These are phyloP conservation scores for Ceratocystis alfenasii DNA, from an alignment of 2,329 filamentous ascomycete species.

Conservation along the genomic window DNA sequence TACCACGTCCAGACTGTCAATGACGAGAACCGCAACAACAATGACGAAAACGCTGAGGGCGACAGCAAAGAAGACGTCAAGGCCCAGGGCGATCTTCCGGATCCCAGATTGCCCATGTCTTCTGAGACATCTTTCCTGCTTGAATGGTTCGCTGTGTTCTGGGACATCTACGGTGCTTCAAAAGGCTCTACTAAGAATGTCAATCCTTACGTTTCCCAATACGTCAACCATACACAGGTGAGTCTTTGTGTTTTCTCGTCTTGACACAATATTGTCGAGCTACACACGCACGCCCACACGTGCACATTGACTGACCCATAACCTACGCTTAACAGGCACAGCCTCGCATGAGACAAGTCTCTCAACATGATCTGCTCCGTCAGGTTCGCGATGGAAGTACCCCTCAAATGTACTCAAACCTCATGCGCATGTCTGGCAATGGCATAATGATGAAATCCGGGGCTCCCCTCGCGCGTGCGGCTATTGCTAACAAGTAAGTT, in stretches of 20 bases:
- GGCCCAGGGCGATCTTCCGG: constrained; percentile 67
- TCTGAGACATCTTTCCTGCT: constrained; percentile 71
- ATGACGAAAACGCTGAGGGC: constrained; percentile 67
- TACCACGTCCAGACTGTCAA: constrained; percentile 30
- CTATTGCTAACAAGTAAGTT: constrained; percentile 55
- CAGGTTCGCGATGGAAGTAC: constrained; percentile 52
- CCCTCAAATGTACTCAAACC: constrained; percentile 45
- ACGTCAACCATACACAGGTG: constrained; percentile 76
- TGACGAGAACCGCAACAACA: constrained; percentile 54
- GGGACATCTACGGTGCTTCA: constrained; percentile 75
- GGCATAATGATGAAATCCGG: constrained; percentile 49
- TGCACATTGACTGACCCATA: not conserved
- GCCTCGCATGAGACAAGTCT: constrained; percentile 60
- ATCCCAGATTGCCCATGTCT: constrained; percentile 54
- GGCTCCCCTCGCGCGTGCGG: constrained; percentile 55
- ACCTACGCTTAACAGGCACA: constrained; percentile 39
- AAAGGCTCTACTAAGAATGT: constrained; percentile 56
- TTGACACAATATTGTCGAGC: not conserved
- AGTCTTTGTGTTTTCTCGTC: constrained; percentile 16
- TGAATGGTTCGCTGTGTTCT: constrained; percentile 96
- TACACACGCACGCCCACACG: not conserved
- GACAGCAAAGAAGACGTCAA: constrained; percentile 70
- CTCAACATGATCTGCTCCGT: constrained; percentile 66
- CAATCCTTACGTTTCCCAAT: constrained; percentile 55
- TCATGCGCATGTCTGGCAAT: constrained; percentile 58